Evolutionary conservation across 768 basidiomycete genomes (phyloP).

Genomic region (Phlegmacium glaucopus): DNA sequence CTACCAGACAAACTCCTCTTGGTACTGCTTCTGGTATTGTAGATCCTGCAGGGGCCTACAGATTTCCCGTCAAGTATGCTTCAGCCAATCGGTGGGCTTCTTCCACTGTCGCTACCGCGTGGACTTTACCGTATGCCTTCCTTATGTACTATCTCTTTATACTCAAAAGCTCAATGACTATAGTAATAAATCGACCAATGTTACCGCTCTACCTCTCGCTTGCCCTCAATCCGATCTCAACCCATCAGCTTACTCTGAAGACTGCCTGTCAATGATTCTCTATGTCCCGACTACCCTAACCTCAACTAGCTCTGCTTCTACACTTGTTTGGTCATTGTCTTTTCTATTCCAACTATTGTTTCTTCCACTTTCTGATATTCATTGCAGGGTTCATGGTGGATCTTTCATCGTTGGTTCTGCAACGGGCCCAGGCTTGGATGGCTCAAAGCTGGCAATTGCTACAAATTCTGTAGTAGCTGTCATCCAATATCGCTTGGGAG

Average conservation of each 20-base stretch:
- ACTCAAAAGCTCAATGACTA: slow-evolving; percentile 1
- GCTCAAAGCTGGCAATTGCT: slow-evolving; percentile 65
- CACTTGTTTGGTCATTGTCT: slow-evolving; percentile 53
- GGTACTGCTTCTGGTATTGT: slow-evolving; percentile 54
- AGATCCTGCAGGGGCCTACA: slow-evolving; percentile 44
- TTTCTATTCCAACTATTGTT: slow-evolving; percentile 1
- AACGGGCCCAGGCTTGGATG: slow-evolving; percentile 70
- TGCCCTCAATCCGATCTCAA: slow-evolving; percentile 66
- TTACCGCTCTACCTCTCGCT: slow-evolving; percentile 55
- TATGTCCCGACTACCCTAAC: slow-evolving; percentile 55
- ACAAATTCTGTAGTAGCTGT: slow-evolving; percentile 78
- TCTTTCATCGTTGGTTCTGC: slow-evolving; percentile 74
- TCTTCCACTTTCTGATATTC: slow-evolving; percentile 1
- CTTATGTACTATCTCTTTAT: not conserved
- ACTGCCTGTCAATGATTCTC: slow-evolving; percentile 78
- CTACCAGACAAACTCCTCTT: slow-evolving; percentile 43
- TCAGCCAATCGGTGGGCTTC: slow-evolving; percentile 57
- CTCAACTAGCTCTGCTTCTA: slow-evolving; percentile 37
- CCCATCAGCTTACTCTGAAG: slow-evolving; percentile 57
- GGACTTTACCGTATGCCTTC: slow-evolving; percentile 58
- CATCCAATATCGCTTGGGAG: slow-evolving; percentile 82
- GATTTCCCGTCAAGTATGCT: slow-evolving; percentile 69
- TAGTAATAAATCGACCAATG: slow-evolving; percentile 51
- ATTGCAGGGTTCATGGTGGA: slow-evolving; percentile 78
- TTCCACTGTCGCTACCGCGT: slow-evolving; percentile 49